A percentile compares a stretch with the other conserved stretches of the same genome.
Conservation (phyloP, 257 asterid genomes). For the Nyctanthes arbortristis region DNA sequence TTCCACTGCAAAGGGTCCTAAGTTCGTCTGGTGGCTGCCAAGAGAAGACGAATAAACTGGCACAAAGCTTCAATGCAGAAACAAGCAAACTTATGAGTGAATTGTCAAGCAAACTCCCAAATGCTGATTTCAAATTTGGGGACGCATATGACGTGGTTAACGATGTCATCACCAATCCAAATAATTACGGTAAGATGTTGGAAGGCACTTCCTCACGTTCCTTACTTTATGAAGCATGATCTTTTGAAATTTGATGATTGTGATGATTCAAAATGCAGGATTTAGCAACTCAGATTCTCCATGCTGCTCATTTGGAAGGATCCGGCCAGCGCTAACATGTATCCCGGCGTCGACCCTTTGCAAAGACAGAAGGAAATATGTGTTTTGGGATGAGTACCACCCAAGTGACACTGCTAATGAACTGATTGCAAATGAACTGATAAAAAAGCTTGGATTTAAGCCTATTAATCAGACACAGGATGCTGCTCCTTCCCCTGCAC, state of each 20-base stretch:
- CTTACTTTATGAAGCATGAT: no score
- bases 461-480: conserved; percentile 25
- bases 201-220: no score
- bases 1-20: conserved; percentile 85
- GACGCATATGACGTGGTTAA: conserved; percentile 91
- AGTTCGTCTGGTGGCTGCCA: conserved; percentile 70
- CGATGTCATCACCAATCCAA: conserved; percentile 61
- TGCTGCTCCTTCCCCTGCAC: conserved; percentile 41
- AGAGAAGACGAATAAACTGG: conserved; percentile 68
- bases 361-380: conserved; percentile 83
- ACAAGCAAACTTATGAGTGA: conserved; percentile 43
- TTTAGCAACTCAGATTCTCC: conserved; percentile 79
- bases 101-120: conserved; percentile 52
- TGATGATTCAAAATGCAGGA: no score
- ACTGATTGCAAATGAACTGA: conserved; percentile 65
- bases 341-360: conserved; percentile 73
- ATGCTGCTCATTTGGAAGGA: conserved; percentile 82
- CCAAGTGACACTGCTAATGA: conserved; percentile 80
- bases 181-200: conserved; percentile 50
- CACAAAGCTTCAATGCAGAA: conserved; percentile 58
- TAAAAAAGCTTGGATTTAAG: conserved; percentile 59
- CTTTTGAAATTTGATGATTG: no score
- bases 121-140: conserved; percentile 68
- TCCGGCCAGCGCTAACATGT: conserved; percentile 86
- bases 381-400: conserved; percentile 95